A percentile compares a stretch with the other conserved stretches of the same genome.
Evolutionary conservation across 73 alveolate genomes (phyloP).

Genomic region (Tetrahymena thermophila): DNA sequence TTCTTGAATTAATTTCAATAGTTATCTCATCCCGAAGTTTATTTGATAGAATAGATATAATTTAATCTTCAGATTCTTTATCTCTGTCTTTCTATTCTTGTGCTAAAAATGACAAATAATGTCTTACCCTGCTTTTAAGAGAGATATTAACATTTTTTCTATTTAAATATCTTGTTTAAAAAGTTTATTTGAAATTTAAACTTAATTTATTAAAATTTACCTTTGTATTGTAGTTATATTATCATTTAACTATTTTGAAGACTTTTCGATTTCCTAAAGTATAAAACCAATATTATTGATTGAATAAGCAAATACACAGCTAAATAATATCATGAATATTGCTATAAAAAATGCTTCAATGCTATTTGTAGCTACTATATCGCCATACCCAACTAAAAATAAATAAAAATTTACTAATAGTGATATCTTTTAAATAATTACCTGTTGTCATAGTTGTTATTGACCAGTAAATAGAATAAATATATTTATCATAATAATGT

Average conservation of each 20-base stretch:
- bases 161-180: neutral
- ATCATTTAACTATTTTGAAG: neutral
- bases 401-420: too few species aligned
- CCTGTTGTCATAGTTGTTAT: neutral
- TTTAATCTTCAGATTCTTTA: neutral
- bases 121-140: neutral
- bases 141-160: neutral
- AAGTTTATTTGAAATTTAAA: too few species aligned
- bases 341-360: neutral
- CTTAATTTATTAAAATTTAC: neutral
- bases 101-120: neutral
- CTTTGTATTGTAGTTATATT: neutral
- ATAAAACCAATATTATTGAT: neutral
- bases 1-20: neutral
- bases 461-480: neutral
- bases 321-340: neutral
- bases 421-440: too few species aligned
- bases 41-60: neutral
- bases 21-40: neutral
- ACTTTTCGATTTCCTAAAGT: neutral
- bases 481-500: neutral
- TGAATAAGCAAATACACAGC: neutral
- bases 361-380: neutral
- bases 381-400: neutral
- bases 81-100: neutral